Conservation (phyloP, 352 stramenopile species). For the Phytopythium ostracodes region DNA sequence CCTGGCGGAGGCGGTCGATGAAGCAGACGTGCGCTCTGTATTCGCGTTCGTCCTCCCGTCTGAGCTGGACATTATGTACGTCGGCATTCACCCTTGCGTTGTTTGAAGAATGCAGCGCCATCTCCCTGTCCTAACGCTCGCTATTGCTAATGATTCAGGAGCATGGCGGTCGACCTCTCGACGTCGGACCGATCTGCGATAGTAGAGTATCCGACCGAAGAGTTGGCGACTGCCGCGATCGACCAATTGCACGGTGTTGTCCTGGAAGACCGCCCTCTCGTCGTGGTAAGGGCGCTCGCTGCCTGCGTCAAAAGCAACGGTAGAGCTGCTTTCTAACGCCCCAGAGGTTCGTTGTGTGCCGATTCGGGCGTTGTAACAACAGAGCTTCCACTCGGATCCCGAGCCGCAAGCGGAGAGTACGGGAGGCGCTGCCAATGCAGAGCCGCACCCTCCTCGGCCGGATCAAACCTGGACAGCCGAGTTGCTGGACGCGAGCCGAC, state of each 20-base stretch:
- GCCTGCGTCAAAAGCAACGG: not conserved
- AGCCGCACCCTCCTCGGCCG: not conserved
- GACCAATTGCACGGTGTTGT: slow-evolving; percentile 44
- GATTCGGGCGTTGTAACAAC: not conserved
- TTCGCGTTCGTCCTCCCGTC: slow-evolving; percentile 51
- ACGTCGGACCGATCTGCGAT: slow-evolving; percentile 8
- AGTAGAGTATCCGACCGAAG: slow-evolving; percentile 25
- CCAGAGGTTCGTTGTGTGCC: not conserved
- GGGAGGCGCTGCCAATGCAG: not conserved
- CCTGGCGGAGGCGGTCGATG: slow-evolving; percentile 35
- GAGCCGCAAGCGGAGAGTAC: not conserved
- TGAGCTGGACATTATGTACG: slow-evolving; percentile 32
- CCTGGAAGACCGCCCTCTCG: slow-evolving; percentile 34
- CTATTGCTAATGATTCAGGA: not conserved
- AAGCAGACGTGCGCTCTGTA: slow-evolving; percentile 50
- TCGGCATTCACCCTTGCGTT: not conserved
- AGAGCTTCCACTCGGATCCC: slow-evolving; percentile 17
- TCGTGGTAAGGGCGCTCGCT: slow-evolving; percentile 37
- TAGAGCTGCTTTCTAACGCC: not conserved
- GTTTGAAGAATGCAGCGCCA: too few relatives aligned
- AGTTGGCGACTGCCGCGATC: slow-evolving; percentile 33
- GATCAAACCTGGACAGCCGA: slow-evolving; percentile 17
- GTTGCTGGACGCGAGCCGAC: slow-evolving; percentile 20
- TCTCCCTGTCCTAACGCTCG: not conserved
- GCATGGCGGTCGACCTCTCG: slow-evolving; percentile 16